phyloP scores from a whole-genome alignment of 169 alveolate species.

The Cryptosporidium viatorum region DNA sequence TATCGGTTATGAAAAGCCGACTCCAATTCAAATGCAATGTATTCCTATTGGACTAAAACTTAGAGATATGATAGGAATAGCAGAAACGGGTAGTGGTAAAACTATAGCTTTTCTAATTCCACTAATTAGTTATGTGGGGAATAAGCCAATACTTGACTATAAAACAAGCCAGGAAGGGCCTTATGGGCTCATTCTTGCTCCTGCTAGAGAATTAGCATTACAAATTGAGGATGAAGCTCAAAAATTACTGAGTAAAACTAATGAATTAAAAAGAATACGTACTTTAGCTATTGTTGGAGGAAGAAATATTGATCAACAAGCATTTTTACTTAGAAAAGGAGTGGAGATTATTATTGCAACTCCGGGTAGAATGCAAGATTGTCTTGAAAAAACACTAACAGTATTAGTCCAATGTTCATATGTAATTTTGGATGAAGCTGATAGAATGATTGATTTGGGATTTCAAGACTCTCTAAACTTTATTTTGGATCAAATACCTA shows the following conservation, averaged over 20 bases:
- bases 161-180: slow-evolving; percentile 95
- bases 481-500: slow-evolving; percentile 90
- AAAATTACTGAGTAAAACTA: slow-evolving; percentile 83
- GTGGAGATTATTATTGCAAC: slow-evolving; percentile 97
- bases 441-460: slow-evolving; percentile 97
- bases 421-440: slow-evolving; percentile 98
- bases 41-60: slow-evolving; percentile 92
- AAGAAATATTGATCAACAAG: slow-evolving; percentile 92
- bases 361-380: slow-evolving; percentile 97
- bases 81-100: slow-evolving; percentile 98
- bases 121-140: slow-evolving; percentile 88
- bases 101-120: slow-evolving; percentile 97
- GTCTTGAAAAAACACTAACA: slow-evolving; percentile 91
- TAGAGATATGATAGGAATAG: slow-evolving; percentile 97
- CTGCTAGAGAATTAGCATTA: slow-evolving; percentile 94
- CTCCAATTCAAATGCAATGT: slow-evolving; percentile 97
- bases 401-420: slow-evolving; percentile 93
- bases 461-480: slow-evolving; percentile 94
- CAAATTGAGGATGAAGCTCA: slow-evolving; percentile 93
- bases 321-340: slow-evolving; percentile 92
- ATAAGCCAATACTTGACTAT: slow-evolving; percentile 90
- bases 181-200: slow-evolving; percentile 93
- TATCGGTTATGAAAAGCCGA: slow-evolving; percentile 88
- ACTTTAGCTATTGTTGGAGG: slow-evolving; percentile 97
- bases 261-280: slow-evolving; percentile 78